Percentiles rank a stretch among this genome's conserved stretches.
Evolutionary conservation across 306 rosid genomes (phyloP).

Genomic region (Albizia julibrissin): DNA sequence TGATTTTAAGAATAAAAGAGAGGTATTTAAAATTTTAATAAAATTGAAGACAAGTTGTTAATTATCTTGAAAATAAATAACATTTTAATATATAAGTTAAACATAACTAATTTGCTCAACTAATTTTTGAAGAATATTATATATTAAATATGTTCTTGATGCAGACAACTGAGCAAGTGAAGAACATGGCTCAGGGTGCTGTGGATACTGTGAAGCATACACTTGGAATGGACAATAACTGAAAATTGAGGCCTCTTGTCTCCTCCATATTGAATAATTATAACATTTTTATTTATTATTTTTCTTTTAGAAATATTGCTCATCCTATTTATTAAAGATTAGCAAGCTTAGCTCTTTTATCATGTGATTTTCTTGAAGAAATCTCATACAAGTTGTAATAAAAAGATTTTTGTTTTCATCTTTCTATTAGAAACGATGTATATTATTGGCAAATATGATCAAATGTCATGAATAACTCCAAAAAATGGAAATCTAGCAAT

Average conservation of each 20-base stretch:
- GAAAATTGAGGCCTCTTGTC: not conserved
- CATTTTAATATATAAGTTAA: not conserved
- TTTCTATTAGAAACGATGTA: not conserved
- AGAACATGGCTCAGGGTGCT: constrained; percentile 43
- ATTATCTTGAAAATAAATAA: not conserved
- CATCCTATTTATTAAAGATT: constrained; percentile 5
- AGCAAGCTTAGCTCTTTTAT: not conserved
- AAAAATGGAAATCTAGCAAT: not conserved
- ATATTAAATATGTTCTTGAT: not conserved
- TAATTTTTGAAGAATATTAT: not conserved
- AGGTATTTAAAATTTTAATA: not conserved
- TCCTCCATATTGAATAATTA: not conserved
- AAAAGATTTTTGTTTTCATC: not conserved
- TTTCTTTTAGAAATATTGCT: not conserved
- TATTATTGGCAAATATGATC: not conserved
- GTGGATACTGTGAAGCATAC: constrained; percentile 44
- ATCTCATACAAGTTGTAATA: constrained; percentile 9
- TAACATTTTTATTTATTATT: not conserved
- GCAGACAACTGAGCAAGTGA: constrained; percentile 50
- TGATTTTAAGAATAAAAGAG: not conserved
- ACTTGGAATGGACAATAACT: constrained; percentile 30
- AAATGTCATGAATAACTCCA: not conserved
- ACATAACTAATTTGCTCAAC: not conserved
- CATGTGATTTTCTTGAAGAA: not conserved
- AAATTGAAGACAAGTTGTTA: not conserved